Percentiles rank a stretch among this genome's conserved stretches.
Evolutionary conservation across 257 asterid species (phyloP).

Genomic region (Gynochthodes officinalis): DNA sequence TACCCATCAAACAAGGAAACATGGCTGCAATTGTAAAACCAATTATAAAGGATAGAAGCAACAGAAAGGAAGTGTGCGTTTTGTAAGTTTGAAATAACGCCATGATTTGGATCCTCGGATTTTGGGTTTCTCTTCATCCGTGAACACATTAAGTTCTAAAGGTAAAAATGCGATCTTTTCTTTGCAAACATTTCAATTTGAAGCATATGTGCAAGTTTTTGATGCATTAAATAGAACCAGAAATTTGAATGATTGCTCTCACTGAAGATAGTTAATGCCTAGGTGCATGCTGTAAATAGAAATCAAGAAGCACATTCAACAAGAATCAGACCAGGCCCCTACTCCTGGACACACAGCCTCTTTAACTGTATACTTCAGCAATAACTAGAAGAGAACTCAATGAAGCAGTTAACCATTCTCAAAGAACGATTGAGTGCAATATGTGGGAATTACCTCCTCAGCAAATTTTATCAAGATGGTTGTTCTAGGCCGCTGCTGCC

Average conservation of each 20-base stretch:
- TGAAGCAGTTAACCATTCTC: neutral
- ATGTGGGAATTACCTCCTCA: constrained; percentile 61
- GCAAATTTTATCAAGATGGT: constrained; percentile 96
- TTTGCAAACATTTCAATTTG: neutral
- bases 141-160: neutral
- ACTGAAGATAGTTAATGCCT: neutral
- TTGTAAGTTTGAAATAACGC: neutral
- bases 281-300: neutral
- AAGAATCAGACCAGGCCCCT: neutral
- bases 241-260: neutral
- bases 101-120: neutral
- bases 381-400: neutral
- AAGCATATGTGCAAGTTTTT: neutral
- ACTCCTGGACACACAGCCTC: neutral
- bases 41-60: neutral
- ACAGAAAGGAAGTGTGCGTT: neutral
- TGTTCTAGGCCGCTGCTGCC: constrained; percentile 89
- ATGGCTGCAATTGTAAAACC: too few species aligned
- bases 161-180: neutral
- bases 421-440: neutral
- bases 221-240: neutral
- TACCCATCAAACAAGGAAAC: neutral
- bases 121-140: neutral
- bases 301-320: neutral
- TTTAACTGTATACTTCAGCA: constrained; percentile 1